phyloP scores from a whole-genome alignment of 208 protist species.

The Trypanosoma rangeli region DNA sequence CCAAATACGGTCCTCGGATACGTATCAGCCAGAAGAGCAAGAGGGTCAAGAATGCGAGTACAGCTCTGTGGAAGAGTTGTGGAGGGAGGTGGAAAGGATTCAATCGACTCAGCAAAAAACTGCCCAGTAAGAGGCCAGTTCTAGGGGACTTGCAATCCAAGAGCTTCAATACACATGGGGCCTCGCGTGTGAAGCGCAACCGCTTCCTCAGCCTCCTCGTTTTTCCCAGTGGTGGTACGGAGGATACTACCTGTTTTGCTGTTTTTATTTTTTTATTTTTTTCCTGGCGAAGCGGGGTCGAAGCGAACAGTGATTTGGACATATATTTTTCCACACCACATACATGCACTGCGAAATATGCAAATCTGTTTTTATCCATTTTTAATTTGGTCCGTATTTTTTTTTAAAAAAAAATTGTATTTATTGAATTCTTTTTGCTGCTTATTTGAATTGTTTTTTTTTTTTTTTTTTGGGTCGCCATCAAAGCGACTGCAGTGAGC shows the following conservation, averaged over 20 bases:
- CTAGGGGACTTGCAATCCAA: slow-evolving; percentile 5
- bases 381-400: neutral
- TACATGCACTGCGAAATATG: neutral
- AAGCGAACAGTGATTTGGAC: neutral
- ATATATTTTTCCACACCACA: neutral
- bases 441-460: neutral
- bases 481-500: no score
- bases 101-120: slow-evolving; percentile 5
- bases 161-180: neutral
- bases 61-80: slow-evolving; percentile 13
- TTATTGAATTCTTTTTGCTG: no score
- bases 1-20: slow-evolving; percentile 4
- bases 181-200: neutral
- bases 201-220: neutral
- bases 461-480: neutral
- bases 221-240: neutral
- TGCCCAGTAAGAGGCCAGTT: neutral
- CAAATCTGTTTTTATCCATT: neutral
- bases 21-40: neutral
- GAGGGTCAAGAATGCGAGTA: slow-evolving; percentile 12
- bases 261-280: no score
- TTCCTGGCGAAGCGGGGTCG: no score
- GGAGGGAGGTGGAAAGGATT: slow-evolving; percentile 8
- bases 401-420: neutral
- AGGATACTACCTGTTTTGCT: neutral